These are phyloP conservation scores for Musa schizocarpa DNA, from an alignment of 176 grass and related monocot genomes.

Conservation along the genomic window DNA sequence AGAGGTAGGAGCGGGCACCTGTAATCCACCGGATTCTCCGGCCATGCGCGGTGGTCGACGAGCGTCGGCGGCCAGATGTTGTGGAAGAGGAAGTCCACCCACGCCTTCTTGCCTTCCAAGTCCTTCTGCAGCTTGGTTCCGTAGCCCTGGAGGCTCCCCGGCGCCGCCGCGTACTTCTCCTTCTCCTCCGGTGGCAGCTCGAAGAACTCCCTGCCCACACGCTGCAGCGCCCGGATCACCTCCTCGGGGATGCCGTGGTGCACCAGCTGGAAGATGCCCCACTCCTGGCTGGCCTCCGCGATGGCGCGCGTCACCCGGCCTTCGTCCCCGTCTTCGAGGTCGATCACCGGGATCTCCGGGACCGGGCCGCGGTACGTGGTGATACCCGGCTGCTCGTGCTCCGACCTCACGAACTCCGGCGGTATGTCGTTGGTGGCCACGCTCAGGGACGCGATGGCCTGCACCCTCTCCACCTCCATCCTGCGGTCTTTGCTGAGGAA, in stretches of 20 bases:
- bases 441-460: conserved; percentile 27
- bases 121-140: conserved; percentile 31
- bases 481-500: neutral
- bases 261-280: conserved; percentile 68
- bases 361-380: conserved; percentile 42
- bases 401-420: conserved; percentile 40
- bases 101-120: conserved; percentile 53
- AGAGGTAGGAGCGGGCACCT: neutral
- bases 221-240: conserved; percentile 52
- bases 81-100: conserved; percentile 77
- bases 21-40: conserved; percentile 24
- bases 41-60: conserved; percentile 45
- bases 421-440: conserved; percentile 15
- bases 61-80: conserved; percentile 32
- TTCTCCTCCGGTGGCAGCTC: conserved; percentile 53
- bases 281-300: conserved; percentile 31
- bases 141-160: conserved; percentile 45
- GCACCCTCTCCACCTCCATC: conserved; percentile 34
- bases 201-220: conserved; percentile 60
- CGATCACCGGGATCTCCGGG: conserved; percentile 42
- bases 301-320: conserved; percentile 10
- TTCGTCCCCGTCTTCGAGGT: conserved; percentile 28
- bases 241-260: conserved; percentile 49
- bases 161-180: conserved; percentile 39
- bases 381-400: conserved; percentile 35